Base-by-base conservation (phyloP, 106 monocot species). In the Cymbidium sinense region DNA sequence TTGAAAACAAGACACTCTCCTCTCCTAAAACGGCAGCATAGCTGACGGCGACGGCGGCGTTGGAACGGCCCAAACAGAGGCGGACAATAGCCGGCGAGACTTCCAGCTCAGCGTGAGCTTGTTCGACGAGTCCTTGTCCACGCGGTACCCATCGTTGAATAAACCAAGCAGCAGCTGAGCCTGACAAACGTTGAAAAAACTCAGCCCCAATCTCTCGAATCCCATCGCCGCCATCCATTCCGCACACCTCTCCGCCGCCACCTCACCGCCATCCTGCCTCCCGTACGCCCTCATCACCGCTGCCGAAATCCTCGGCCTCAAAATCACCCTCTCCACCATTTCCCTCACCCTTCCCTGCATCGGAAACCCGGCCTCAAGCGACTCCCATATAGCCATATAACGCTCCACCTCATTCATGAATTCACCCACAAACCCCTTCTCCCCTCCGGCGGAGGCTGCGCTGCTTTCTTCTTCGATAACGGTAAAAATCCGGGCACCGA, bases 61-160 rank as follows among this genome's bases (percentile, higher is more conserved):
- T 2, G 79, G 75, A 64, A 52, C 10, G 0, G 75, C 47, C 87
- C 87, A 87, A 37, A 87, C 78, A 4, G 87, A 87, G 43, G 87
- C 78, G 0, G 87, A 81, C 29, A 87, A 27, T 5, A 87, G 81
- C 35, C 87, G 75, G n/a, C 78, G 70, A 0, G 78, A 81, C 72
- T 87, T 87, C 87, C 87, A 87, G 5, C 50, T 30, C 7, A 87
- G 78, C 34, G 81, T 76, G 23, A 87, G 75, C 78, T 84, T 83
- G 74, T 87, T 87, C 5, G 33, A 1, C 27, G 33, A 78, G 12
- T 43, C 76, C 64, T 81, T 81, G 27, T 84, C 84, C 13, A 87
- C 75, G 29, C 69, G 36, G 58, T 76, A 84, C 25, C 87, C 87
- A 20, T 84, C 87, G 19, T 87, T 78, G 74, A 87, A 87, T 12